Evolutionary conservation across 805 yeast species (phyloP), one percentile per base, ranked within the genome.

Genomic region (Myxozyma nipponensis): DNA sequence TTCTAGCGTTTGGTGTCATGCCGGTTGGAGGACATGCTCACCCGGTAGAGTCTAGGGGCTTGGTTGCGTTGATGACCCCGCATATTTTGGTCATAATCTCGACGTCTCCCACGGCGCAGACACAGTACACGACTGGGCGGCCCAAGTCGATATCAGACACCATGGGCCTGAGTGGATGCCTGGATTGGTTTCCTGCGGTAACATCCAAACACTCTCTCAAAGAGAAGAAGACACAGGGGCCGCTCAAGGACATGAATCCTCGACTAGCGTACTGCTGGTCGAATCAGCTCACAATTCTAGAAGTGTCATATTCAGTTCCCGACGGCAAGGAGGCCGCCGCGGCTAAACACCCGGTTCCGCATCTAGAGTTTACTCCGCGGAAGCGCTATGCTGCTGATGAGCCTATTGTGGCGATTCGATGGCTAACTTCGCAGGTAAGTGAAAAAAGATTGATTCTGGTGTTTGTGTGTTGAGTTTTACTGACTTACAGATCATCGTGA

Each of bases 191-290:
- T 57, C 93, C 93, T 0, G 76, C 75, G 9, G 66, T 70, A 2
- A 60, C 60, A 7, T 52, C 56, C 15, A 62, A 62, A 25, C 60
- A 66, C 5, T 44, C 49, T n/a, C 23, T 23, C 4, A 13, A 42
- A 21, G 40, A 28, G n/a, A 2, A 32, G 2, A 28, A 34, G 15
- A 42, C 39, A 2, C 6, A 18, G 7, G 30, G 22, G 17, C 26
- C 54, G 21, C 22, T 37, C 18, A 49, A 44, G 3, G 37, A 59
- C 32, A 61, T 59, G 67, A 54, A 54, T 0, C 77, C 87, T 0
- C 67, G 74, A 51, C 64, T 86, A 38, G 90, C 85, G 0, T 85
- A 82, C 56, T 72, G 85, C 35, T 84, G 88, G 84, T 72, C 78
- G n/a, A 79, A 81, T 51, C 70, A 73, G 5, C 59, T 86, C 46